These are phyloP conservation scores for Mycosphaerella sp. DNA, from an alignment of 2,329 filamentous ascomycete species.

Conservation along the genomic window DNA sequence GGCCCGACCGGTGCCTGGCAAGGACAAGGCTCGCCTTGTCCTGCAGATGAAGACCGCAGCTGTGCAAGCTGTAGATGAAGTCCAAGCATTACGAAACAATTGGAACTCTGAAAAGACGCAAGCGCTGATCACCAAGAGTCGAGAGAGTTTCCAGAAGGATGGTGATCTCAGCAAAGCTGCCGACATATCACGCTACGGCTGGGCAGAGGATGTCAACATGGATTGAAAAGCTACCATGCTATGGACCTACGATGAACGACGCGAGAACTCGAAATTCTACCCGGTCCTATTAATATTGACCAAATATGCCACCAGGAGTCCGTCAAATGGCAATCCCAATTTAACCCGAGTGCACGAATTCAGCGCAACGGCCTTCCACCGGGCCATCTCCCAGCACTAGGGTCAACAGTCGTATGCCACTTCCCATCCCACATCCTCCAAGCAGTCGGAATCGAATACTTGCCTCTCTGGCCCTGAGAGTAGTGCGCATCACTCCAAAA, in stretches of 20 bases:
- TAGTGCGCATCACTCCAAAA: constrained; percentile 31
- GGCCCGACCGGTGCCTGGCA: constrained; percentile 16
- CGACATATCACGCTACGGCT: constrained; percentile 36
- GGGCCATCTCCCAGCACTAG: constrained; percentile 18
- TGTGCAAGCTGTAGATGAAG: constrained; percentile 31
- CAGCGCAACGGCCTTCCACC: constrained; percentile 23
- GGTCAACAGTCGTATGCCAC: constrained; percentile 29
- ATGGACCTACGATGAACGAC: background rate
- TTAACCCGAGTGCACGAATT: background rate
- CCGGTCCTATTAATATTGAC: background rate
- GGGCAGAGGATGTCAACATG: constrained; percentile 26
- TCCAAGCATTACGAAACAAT: constrained; percentile 34
- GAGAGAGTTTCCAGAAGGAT: constrained; percentile 34
- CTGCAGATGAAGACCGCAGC: constrained; percentile 36
- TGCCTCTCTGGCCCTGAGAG: constrained; percentile 20
- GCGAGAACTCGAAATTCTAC: background rate
- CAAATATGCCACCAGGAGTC: too few species aligned
- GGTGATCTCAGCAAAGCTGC: constrained; percentile 34
- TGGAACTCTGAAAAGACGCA: constrained; percentile 37
- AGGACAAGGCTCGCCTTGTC: constrained; percentile 33
- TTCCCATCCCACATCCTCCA: constrained; percentile 20
- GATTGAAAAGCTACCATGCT: background rate
- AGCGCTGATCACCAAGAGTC: constrained; percentile 31
- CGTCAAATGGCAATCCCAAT: too few species aligned
- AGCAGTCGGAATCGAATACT: constrained; percentile 20